Base-by-base conservation (phyloP, 768 basidiomycete genomes). In the Suillus sp. region DNA sequence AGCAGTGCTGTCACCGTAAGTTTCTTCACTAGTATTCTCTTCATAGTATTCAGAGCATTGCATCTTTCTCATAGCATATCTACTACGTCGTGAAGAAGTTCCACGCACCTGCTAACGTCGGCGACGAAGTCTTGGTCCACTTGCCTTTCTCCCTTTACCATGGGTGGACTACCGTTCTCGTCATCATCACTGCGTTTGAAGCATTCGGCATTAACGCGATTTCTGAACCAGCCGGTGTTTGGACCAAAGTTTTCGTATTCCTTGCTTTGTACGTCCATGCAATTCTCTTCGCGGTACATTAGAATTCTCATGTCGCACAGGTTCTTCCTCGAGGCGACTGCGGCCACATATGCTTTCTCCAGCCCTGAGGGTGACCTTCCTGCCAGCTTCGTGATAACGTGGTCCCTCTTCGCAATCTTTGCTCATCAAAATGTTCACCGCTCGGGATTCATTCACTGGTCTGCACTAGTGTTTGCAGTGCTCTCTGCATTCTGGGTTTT, bases 81-180 rank as follows among this genome's bases (percentile, higher is more conserved):
- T 97, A 99, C 80, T 98, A 96, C 73, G 80, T 92, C 63, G 90
- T 98, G 72, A 96, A 96, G 84, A 93, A 95, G 77, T 84, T 87
- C 65, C 88, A 95, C 74, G 75, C 82, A 32, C 78, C 92, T 32
- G 82, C 90, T 69, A 84, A 72, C 64, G 67, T 83, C 50, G 80
- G 81, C 25, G 95, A 96, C 66, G 95, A 97, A 76, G 74, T 96
- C 66, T 95, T 96, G 65, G 83, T 98, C 50, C 95, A 98, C 75
- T 87, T 97, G 20, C 97, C 97, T 2, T 98, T 99, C 85, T 95
- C 92, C 2, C 87, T 98, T 55, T 97, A 91, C 78, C 95, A 97
- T 71, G 96, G 95, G 42, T 94, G 92, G 92, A 91, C 89, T 13
- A 93, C 92, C 60, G 87, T 95, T 64, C 85, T 93, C 59, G 86